Evolutionary conservation across 2,329 filamentous ascomycete species (phyloP).

Genomic region (Magnaporthiopsis rhizophila): DNA sequence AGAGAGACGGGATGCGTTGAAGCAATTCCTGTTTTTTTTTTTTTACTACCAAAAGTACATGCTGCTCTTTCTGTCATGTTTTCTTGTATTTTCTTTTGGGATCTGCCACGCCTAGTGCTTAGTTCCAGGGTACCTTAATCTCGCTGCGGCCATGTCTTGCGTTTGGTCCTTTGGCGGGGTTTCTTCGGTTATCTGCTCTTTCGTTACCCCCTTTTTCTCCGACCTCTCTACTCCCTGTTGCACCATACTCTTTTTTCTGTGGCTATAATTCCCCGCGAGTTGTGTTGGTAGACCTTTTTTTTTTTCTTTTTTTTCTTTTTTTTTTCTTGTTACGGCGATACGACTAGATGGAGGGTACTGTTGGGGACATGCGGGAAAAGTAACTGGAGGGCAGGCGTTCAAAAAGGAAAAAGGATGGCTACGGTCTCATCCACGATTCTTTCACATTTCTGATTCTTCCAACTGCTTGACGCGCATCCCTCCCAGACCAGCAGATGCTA

Average conservation of each 20-base stretch:
- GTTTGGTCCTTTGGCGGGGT: background rate
- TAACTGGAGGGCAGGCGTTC: background rate
- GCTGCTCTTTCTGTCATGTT: background rate
- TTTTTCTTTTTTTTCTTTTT: background rate
- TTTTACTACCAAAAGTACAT: background rate
- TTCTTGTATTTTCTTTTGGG: background rate
- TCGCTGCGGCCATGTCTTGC: background rate
- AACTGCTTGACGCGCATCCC: background rate
- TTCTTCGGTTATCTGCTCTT: background rate
- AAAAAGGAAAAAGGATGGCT: background rate
- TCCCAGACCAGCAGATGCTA: background rate
- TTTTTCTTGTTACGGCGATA: background rate
- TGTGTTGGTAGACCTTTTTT: background rate
- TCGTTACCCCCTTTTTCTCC: background rate
- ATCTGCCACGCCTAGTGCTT: background rate
- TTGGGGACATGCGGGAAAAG: background rate
- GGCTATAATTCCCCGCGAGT: background rate
- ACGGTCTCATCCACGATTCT: background rate
- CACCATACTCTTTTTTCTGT: background rate
- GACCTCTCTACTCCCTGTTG: background rate
- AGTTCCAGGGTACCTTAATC: background rate
- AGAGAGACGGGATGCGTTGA: background rate
- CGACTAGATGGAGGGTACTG: background rate
- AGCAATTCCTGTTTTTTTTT: background rate
- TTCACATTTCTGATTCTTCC: background rate